Evolutionary conservation across 2,329 filamentous ascomycete genomes (phyloP), one percentile per base, ranked within the genome.

Genomic region (Passalora sequoiae): DNA sequence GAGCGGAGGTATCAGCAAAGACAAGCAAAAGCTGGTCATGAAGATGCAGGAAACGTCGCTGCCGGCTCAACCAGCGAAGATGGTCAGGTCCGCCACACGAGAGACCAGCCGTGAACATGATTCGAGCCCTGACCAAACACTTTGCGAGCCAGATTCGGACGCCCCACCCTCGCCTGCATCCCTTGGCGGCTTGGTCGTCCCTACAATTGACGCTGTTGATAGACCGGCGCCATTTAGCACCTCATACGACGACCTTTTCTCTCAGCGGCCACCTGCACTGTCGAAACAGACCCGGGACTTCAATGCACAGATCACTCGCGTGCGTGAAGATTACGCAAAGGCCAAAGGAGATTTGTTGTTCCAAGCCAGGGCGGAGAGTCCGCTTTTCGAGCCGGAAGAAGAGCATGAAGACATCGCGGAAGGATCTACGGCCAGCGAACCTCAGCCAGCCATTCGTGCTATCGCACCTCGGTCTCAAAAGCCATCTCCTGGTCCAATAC

Each of bases 401-500:
- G 4, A 13, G 10, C 7, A n/a, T 5, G 17, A 22, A 22, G 19
- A 20, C n/a, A 12, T 17, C 4, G 13, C 17, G 5, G n/a, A n/a
- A n/a, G n/a, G 30, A 9, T 7, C 30, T 9, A 33, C 3, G 15
- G 20, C 20, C 19, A 20, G 15, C 10, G 13, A 19, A 17, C 10
- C 13, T 10, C 12, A 32, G 12, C 29, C 38, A 20, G 53, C 60
- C 3, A 60, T 65, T 8, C 54, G 60, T 10, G 61, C 65, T 0
- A 60, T 59, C 4, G 45, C 46, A 9, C 49, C 55, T 9, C 51
- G 45, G 17, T 47, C 62, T 3, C 54, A 62, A 28, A 65, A 58
- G 38, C 58, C 60, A 17, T 67, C 65, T 2, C 64, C 68, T 12
- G 73, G 73, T 31, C 59, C 71, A 0, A 67, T 83, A 17, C 74